Evolutionary conservation across 495 filamentous ascomycete species (phyloP), one percentile per base, ranked within the genome.

Genomic region (Lichenothelia convexa): DNA sequence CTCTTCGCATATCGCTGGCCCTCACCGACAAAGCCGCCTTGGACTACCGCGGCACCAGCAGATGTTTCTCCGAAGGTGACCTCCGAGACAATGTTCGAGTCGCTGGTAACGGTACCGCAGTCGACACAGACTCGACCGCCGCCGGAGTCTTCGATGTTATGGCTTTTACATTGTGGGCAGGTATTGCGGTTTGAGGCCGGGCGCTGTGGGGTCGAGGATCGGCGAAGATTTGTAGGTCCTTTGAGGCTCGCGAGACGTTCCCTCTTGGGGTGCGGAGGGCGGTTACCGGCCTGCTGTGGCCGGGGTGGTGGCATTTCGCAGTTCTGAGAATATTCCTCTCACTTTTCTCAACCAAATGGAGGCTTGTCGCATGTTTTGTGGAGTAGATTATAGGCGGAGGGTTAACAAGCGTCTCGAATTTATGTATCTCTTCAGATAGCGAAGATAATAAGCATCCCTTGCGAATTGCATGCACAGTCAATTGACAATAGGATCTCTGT

Each of bases 21-120:
- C 41, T 81, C 81, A 26, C 75, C 80, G 34, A 97, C 70, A 60
- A 73, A 86, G 34, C 71, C 80, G 45, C 89, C 89, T 50, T 93
- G 83, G 7, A 93, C 79, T n/a, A 86, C 68, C 21, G 87, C 84
- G 34, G 82, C 86, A 45, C 89, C 89, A 18, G 68, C 69, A 0
- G 75, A 65, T 26, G 67, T 74, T 57, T 94, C 84, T 34, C 84
- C 84, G 47, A 94, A 97, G 4, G 72, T 73, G 35, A 95, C 68
- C 49, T 97, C 89, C 16, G 82, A 69, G 36, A 94, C 84, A 38
- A 95, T 92, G 44, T 91, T 80, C 41, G 72, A 70, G 45, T 86
- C 75, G 41, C 77, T 71, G 43, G 85, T 67, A 38, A 87, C 71
- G 18, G 70, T 72, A 64, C 86, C 86, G 60, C 89, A 97, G 24